Evolutionary conservation across 2,329 filamentous ascomycete genomes (phyloP).

Genomic region (Albifimbria verrucaria): DNA sequence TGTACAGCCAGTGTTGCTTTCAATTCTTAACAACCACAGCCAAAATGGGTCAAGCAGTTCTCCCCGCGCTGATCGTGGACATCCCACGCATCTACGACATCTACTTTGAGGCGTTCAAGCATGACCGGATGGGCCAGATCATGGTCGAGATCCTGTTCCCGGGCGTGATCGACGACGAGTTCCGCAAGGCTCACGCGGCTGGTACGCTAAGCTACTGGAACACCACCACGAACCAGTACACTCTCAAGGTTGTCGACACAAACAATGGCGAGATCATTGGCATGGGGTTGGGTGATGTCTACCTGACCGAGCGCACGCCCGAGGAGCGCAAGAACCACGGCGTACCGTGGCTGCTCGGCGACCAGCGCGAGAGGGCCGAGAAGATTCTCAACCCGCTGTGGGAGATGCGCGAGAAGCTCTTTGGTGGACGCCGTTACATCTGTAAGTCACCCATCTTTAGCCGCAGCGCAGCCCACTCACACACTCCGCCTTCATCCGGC

Average conservation of each 20-base stretch:
- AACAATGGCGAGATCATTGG: slow-evolving; percentile 40
- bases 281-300: slow-evolving; percentile 44
- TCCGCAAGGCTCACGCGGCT: slow-evolving; percentile 39
- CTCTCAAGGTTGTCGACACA: slow-evolving; percentile 43
- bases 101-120: slow-evolving; percentile 43
- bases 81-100: slow-evolving; percentile 42
- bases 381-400: slow-evolving; percentile 37
- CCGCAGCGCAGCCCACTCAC: not conserved
- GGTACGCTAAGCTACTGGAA: slow-evolving; percentile 38
- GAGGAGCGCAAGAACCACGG: slow-evolving; percentile 42
- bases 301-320: slow-evolving; percentile 30
- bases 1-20: too few relatives aligned
- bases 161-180: slow-evolving; percentile 28
- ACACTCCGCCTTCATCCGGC: not conserved
- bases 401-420: slow-evolving; percentile 36
- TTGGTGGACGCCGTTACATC: slow-evolving; percentile 35
- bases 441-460: slow-evolving; percentile 30
- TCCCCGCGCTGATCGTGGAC: slow-evolving; percentile 43
- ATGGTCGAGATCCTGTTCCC: slow-evolving; percentile 43
- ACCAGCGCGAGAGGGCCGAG: slow-evolving; percentile 40
- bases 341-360: slow-evolving; percentile 42
- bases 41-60: slow-evolving; percentile 36
- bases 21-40: too few relatives aligned
- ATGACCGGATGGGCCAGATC: slow-evolving; percentile 31
- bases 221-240: slow-evolving; percentile 38